Evolutionary conservation across 345 rosid genomes (phyloP).

Genomic region (Citrus inodora): DNA sequence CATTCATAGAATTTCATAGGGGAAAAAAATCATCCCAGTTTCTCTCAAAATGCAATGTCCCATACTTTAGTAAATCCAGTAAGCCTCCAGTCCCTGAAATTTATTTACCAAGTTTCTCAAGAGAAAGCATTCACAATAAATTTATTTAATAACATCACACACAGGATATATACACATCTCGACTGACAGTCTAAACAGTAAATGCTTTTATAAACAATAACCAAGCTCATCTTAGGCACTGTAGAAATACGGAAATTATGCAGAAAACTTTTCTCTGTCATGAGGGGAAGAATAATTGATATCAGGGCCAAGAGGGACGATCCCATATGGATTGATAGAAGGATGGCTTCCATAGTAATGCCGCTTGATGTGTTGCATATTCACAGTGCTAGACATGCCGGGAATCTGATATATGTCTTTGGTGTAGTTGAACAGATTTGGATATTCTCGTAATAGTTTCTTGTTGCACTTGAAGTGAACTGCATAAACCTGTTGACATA

Average conservation of each 20-base stretch:
- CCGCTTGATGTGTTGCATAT: slow-evolving; percentile 67
- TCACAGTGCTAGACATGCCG: slow-evolving; percentile 56
- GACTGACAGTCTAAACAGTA: background rate
- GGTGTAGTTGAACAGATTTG: slow-evolving; percentile 62
- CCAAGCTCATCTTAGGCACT: background rate
- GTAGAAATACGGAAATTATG: slow-evolving; percentile 3
- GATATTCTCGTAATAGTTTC: slow-evolving; percentile 65
- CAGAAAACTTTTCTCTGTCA: slow-evolving; percentile 47
- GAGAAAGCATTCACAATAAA: background rate
- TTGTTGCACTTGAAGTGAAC: slow-evolving; percentile 87
- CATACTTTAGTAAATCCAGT: background rate
- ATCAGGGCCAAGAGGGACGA: slow-evolving; percentile 66
- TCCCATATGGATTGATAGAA: slow-evolving; percentile 58
- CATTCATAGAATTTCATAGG: background rate
- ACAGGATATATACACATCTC: background rate
- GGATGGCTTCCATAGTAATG: slow-evolving; percentile 84
- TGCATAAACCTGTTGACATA: slow-evolving; percentile 48
- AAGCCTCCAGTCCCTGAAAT: background rate
- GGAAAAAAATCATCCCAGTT: background rate
- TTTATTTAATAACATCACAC: background rate
- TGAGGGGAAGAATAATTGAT: slow-evolving; percentile 53
- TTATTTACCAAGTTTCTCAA: background rate
- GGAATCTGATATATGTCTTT: slow-evolving; percentile 62
- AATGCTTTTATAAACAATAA: background rate
- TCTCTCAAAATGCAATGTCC: background rate